Evolutionary conservation across 2,329 filamentous ascomycete species (phyloP).

Genomic region (Pyricularia grisea): DNA sequence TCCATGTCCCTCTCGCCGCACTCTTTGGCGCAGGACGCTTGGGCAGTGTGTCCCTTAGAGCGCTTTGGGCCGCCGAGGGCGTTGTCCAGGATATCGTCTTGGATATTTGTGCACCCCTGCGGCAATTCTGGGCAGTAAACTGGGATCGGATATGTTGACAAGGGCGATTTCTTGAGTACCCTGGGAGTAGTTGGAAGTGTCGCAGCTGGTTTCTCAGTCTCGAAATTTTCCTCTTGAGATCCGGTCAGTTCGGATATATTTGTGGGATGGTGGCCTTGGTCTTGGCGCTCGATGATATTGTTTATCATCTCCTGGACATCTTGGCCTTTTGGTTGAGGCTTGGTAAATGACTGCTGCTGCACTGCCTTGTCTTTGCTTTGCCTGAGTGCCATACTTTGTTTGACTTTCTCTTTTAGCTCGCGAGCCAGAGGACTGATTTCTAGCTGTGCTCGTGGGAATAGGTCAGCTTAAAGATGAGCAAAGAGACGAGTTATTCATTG

Average conservation of each 20-base stretch:
- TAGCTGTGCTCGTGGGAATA: neutral
- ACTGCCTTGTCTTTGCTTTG: too few species aligned
- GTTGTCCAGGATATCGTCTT: neutral
- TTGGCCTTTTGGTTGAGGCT: neutral
- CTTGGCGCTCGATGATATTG: neutral
- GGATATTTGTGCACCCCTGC: neutral
- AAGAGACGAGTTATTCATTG: neutral
- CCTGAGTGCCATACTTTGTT: neutral
- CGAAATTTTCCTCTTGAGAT: neutral
- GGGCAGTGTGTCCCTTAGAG: neutral
- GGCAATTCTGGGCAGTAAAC: neutral
- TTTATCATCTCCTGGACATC: neutral
- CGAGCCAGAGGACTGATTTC: constrained; percentile 2
- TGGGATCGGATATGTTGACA: neutral
- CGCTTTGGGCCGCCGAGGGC: neutral
- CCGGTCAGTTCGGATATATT: neutral
- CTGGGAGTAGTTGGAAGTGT: neutral
- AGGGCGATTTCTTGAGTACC: neutral
- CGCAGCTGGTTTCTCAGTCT: neutral
- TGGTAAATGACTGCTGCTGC: neutral
- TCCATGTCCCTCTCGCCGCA: neutral
- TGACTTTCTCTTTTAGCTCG: constrained; percentile 6
- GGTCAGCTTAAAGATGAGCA: neutral
- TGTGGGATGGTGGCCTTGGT: neutral
- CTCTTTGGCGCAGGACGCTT: neutral